Percentiles rank a stretch among this genome's conserved stretches.
phyloP scores from a whole-genome alignment of 75 land plant genomes.

The Selaginella tamariscina region DNA sequence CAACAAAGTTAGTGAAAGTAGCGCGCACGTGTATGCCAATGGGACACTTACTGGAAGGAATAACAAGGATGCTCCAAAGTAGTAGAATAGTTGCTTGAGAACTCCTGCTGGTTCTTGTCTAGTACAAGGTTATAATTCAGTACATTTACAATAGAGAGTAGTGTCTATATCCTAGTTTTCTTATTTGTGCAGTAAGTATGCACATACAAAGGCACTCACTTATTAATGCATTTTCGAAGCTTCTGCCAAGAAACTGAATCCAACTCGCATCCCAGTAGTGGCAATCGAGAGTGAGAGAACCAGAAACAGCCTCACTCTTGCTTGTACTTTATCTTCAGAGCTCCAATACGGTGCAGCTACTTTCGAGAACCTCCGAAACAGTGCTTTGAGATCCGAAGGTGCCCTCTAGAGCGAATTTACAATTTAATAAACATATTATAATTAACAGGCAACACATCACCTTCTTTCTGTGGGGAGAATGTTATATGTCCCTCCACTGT shows the following conservation, averaged over 20 bases:
- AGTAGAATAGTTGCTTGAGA: neutral
- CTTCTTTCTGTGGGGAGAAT: no score
- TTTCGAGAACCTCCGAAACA: neutral
- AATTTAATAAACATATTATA: no score
- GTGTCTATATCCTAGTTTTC: neutral
- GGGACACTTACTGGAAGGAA: slow-evolving; percentile 4
- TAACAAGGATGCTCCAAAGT: slow-evolving; percentile 1
- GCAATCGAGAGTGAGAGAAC: neutral
- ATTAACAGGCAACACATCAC: no score
- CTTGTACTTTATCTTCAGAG: slow-evolving; percentile 4
- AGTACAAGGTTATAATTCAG: neutral
- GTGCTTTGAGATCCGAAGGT: neutral
- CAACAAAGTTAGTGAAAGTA: neutral
- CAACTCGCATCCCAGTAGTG: neutral
- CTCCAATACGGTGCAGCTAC: slow-evolving; percentile 4
- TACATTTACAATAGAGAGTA: neutral
- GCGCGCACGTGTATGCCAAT: no score
- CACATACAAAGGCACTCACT: neutral
- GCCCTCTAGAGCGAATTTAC: no score
- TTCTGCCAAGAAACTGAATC: neutral
- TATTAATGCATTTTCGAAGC: neutral
- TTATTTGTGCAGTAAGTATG: neutral
- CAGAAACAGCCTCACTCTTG: neutral
- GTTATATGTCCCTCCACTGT: no score
- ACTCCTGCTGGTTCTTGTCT: slow-evolving; percentile 1